Base-by-base conservation (phyloP, 106 monocot genomes). In the Acorus gramineus region DNA sequence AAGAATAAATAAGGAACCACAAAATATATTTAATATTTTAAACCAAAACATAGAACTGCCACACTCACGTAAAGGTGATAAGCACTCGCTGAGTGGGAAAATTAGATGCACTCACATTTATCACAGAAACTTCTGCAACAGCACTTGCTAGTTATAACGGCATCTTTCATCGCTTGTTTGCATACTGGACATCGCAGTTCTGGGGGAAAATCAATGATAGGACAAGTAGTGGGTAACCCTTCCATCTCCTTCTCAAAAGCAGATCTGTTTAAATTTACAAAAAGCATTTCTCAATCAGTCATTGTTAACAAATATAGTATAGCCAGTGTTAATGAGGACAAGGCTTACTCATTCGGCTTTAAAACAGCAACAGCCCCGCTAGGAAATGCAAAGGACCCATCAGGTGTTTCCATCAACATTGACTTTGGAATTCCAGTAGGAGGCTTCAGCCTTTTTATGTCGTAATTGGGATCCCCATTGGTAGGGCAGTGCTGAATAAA, bases 101-200 rank as follows among this genome's bases (percentile, higher is more conserved):
- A 52, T 12, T 13, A 28, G 47, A 52, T 3, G 14, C 50, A 58
- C 92, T 84, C 77, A 96, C 96, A 96, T 81, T 83, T 87, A 52
- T 96, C 96, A 73, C 96, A 96, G 57, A 96, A 96, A 73, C 91
- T 96, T 59, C 78, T 85, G 79, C 87, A 96, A 71, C 96, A 96
- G 62, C 96, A 96, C 65, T 87, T 96, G 85, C 91, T 85, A 44
- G 96, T 96, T 69, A 96, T 71, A 7, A 96, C 96, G 53, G 96
- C 96, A 75, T 96, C 96, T 71, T 96, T 96, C 91, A 96, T 96
- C 6, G 87, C 87, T 78, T 91, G 82, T 82, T 87, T 96, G 66
- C 96, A 96, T 42, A 96, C 63, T n/a, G 91, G 96, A 65, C 96
- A 96, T 5, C 60, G 84, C 10, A 96, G 56, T 58, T 91, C 90